phyloP scores from a whole-genome alignment of 116 monocot genomes.

The Posidonia oceanica region DNA sequence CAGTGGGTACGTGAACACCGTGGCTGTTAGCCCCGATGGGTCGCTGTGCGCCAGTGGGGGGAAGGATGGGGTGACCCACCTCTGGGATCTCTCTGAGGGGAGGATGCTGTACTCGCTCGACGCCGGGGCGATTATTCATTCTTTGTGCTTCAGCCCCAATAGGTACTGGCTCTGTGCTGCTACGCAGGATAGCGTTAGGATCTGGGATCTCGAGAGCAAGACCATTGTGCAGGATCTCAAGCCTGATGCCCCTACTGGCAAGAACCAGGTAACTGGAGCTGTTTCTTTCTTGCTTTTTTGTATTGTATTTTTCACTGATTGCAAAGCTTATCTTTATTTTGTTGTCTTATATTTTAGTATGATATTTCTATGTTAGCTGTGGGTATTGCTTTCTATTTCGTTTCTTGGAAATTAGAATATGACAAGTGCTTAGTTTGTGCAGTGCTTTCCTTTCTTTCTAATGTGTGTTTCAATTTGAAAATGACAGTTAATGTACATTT shows the following conservation, averaged over 20 bases:
- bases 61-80: constrained; percentile 15
- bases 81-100: constrained; percentile 23
- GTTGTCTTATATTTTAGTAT: too few relatives aligned
- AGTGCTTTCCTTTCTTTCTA: too few relatives aligned
- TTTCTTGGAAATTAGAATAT: too few relatives aligned
- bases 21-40: constrained; percentile 24
- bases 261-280: constrained; percentile 22
- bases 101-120: constrained; percentile 17
- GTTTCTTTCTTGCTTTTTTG: too few relatives aligned
- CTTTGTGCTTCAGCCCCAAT: constrained; percentile 23
- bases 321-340: too few relatives aligned
- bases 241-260: constrained; percentile 11
- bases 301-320: too few relatives aligned
- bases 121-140: constrained; percentile 16
- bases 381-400: too few relatives aligned
- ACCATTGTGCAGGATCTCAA: constrained; percentile 21
- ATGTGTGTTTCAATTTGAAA: too few relatives aligned
- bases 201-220: constrained; percentile 28
- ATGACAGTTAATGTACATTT: too few relatives aligned
- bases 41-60: constrained; percentile 25
- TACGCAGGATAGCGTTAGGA: constrained; percentile 19
- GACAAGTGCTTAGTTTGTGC: too few relatives aligned
- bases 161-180: constrained; percentile 31
- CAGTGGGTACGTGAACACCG: constrained; percentile 19
- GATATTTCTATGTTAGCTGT: too few relatives aligned